Evolutionary conservation across 2,329 filamentous ascomycete species (phyloP).

Genomic region (Sporothrix pseudoabietina): DNA sequence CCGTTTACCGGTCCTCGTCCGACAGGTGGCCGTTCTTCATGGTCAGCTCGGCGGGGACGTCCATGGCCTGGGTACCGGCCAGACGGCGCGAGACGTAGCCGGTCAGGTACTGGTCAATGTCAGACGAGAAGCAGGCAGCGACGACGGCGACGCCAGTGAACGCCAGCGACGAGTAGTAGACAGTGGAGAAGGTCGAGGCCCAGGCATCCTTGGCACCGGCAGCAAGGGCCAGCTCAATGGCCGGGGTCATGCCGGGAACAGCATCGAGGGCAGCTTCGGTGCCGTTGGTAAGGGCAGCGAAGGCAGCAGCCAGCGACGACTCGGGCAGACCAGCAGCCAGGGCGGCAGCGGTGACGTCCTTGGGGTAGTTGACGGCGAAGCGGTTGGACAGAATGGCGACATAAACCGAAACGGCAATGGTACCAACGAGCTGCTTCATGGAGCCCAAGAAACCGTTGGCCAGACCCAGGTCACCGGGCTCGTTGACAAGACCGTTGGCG

Average conservation of each 20-base stretch:
- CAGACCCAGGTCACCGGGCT: conserved; percentile 31
- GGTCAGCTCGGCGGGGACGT: conserved; percentile 29
- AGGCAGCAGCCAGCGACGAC: conserved; percentile 12
- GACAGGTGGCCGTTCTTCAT: conserved; percentile 28
- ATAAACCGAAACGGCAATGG: conserved; percentile 31
- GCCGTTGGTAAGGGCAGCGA: conserved; percentile 26
- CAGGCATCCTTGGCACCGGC: conserved; percentile 28
- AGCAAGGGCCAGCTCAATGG: conserved; percentile 27
- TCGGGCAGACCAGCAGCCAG: conserved; percentile 26
- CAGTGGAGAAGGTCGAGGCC: conserved; percentile 25
- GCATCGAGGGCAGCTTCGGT: conserved; percentile 25
- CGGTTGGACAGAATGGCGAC: conserved; percentile 30
- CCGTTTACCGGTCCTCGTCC: conserved; percentile 35
- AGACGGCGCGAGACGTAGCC: conserved; percentile 31
- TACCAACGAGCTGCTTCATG: conserved; percentile 30
- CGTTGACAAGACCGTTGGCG: conserved; percentile 32
- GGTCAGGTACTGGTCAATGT: conserved; percentile 30
- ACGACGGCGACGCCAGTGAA: conserved; percentile 31
- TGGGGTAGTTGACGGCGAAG: conserved; percentile 18
- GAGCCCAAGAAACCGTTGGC: conserved; percentile 33
- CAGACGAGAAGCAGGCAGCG: conserved; percentile 27
- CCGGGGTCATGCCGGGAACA: conserved; percentile 29
- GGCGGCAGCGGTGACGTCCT: conserved; percentile 24
- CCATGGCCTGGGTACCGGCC: conserved; percentile 30
- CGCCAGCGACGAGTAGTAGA: conserved; percentile 30